Percentiles rank a stretch among this genome's conserved stretches.
These are phyloP conservation scores for Solanum appendiculatum DNA, from an alignment of 257 asterid genomes.

Conservation along the genomic window DNA sequence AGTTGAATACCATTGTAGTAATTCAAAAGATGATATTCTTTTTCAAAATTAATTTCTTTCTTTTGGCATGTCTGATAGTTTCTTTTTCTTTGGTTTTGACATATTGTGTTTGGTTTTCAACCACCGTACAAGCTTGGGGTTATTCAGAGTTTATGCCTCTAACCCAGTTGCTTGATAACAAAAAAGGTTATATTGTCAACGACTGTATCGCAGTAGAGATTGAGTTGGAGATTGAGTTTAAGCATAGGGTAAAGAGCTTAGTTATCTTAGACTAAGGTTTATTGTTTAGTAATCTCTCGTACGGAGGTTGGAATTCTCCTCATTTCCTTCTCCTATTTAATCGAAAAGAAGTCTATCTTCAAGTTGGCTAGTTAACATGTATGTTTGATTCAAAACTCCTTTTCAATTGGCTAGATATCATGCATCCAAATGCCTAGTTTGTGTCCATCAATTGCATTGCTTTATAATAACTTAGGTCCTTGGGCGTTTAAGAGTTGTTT, in stretches of 20 bases:
- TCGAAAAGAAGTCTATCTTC: too few species aligned
- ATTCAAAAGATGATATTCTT: neutral
- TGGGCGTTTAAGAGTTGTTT: too few species aligned
- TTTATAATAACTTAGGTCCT: too few species aligned
- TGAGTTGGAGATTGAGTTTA: neutral
- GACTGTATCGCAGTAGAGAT: neutral
- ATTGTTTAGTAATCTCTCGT: too few species aligned
- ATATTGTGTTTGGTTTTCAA: neutral
- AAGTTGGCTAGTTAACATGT: too few species aligned
- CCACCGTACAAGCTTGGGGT: neutral
- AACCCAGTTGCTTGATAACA: neutral
- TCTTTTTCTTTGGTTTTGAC: neutral
- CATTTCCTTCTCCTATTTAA: too few species aligned
- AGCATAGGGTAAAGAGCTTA: neutral
- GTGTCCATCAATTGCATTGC: too few species aligned
- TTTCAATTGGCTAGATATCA: too few species aligned
- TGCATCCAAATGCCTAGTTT: too few species aligned
- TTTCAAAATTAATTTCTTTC: neutral
- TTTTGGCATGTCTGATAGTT: neutral
- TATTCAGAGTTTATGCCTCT: neutral
- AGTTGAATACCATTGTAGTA: neutral
- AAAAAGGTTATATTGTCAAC: neutral
- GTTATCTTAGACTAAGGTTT: too few species aligned
- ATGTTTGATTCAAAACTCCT: too few species aligned
- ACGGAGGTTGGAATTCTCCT: too few species aligned